Evolutionary conservation across 768 basidiomycete species (phyloP).

Genomic region (Macrolepiota fuliginosa): DNA sequence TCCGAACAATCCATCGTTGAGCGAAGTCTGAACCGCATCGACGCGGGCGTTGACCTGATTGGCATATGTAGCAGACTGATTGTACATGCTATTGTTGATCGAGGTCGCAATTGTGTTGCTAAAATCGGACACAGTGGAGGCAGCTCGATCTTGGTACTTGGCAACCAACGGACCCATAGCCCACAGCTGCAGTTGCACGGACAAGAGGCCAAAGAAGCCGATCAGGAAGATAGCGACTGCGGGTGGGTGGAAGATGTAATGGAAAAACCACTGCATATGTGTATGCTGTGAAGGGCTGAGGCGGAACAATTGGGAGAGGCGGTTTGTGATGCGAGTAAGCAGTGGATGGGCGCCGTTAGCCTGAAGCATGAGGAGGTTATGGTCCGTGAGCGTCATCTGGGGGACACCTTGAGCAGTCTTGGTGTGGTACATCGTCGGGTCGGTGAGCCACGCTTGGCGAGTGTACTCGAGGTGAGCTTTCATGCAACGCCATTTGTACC

Average conservation of each 20-base stretch:
- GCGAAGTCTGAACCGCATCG: constrained; percentile 61
- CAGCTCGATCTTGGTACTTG: constrained; percentile 63
- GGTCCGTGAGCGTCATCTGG: constrained; percentile 60
- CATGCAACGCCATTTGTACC: constrained; percentile 84
- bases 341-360: constrained; percentile 71
- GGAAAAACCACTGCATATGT: constrained; percentile 82
- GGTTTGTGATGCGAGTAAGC: constrained; percentile 61
- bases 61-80: constrained; percentile 78
- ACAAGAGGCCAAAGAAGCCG: constrained; percentile 86
- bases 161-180: constrained; percentile 72
- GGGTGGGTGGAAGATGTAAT: constrained; percentile 89
- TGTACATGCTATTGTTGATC: constrained; percentile 82
- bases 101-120: constrained; percentile 68
- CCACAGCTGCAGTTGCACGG: constrained; percentile 82
- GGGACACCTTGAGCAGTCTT: constrained; percentile 37
- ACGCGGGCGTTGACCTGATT: constrained; percentile 73
- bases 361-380: constrained; percentile 77
- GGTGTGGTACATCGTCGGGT: constrained; percentile 58
- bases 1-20: constrained; percentile 89
- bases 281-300: constrained; percentile 62
- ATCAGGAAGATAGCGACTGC: constrained; percentile 90
- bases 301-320: constrained; percentile 45
- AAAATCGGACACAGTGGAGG: constrained; percentile 61
- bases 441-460: constrained; percentile 73
- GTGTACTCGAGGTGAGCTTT: constrained; percentile 64